Percentiles rank a stretch among this genome's conserved stretches.
phyloP scores from a whole-genome alignment of 176 grass and related monocot genomes.

The Juncus inflexus region DNA sequence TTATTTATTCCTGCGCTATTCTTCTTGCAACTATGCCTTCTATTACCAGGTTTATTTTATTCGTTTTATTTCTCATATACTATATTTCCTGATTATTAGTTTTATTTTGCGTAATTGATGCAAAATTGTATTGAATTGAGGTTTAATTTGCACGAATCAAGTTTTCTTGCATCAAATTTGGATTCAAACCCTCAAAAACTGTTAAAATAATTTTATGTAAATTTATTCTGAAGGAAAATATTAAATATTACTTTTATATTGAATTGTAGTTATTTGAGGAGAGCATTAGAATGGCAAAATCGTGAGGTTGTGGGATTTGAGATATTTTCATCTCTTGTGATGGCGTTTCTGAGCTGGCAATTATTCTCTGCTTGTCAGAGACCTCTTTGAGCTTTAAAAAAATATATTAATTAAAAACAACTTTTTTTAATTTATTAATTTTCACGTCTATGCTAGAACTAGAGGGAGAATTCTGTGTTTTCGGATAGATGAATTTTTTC shows the following conservation, averaged over 20 bases:
- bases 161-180: too few relatives aligned
- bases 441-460: background rate
- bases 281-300: conserved; percentile 74
- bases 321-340: conserved; percentile 73
- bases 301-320: conserved; percentile 73
- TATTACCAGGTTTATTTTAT: conserved; percentile 63
- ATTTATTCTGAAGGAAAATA: background rate
- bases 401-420: background rate
- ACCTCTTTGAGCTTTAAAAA: conserved; percentile 31
- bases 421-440: background rate
- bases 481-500: conserved; percentile 3
- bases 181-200: background rate
- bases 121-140: too few relatives aligned
- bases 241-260: too few relatives aligned
- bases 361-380: conserved; percentile 96
- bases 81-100: background rate
- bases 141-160: too few relatives aligned
- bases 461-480: conserved; percentile 7
- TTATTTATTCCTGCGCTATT: conserved; percentile 90
- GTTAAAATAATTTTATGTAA: conserved; percentile 16
- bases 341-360: conserved; percentile 97
- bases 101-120: too few relatives aligned
- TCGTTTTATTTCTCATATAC: conserved; percentile 13
- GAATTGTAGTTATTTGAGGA: conserved; percentile 79
- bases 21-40: conserved; percentile 95